Evolutionary conservation across 257 asterid genomes (phyloP), one percentile per base, ranked within the genome.

Genomic region (Knoxia roxburghii): DNA sequence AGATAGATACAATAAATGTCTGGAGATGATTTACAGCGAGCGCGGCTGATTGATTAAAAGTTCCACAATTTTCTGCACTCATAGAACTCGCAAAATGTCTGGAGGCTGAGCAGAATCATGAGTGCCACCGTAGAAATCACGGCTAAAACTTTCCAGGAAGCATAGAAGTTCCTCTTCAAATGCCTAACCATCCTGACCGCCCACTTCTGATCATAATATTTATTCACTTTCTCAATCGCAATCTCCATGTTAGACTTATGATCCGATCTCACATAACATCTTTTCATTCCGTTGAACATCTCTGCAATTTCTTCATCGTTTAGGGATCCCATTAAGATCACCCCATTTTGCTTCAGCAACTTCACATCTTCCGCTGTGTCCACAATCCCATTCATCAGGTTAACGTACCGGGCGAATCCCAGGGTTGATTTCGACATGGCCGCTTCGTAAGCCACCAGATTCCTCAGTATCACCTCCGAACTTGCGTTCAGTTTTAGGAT

Each of bases 371-470:
- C 74, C 0, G 63, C 64, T 10, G 77, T 65, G 48, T 80, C 77
- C 17, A 82, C 55, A 57, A 78, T 81, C 46, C 87, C 89, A 64
- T 81, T 83, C 87, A 84, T 83, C 59, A 86, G 57, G 59, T 86
- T 86, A 33, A 86, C 63, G 61, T 80, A 86, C 57, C 82, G 75
- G 1, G 87, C 81, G 9, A 83, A 54, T 68, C 74, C 84, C 1
- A 68, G 80, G 7, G 70, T 53, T 21, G 85, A 74, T 30, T 68
- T 59, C 1, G 76, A 69, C 46, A 68, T 65, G 6, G 85, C 77
- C 2, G 81, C 86, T 56, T 86, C 92, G 39, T 73, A 86, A 5
- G 87, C 83, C 45, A 86, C 83, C 72, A 86, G 50, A 51, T 83
- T 86, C 46, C 92, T 80, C 56, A 83, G 43, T 23, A 83, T 69